These are phyloP conservation scores for Stephanodiscus triporus DNA, from an alignment of 108 stramenopile species.

Conservation along the genomic window DNA sequence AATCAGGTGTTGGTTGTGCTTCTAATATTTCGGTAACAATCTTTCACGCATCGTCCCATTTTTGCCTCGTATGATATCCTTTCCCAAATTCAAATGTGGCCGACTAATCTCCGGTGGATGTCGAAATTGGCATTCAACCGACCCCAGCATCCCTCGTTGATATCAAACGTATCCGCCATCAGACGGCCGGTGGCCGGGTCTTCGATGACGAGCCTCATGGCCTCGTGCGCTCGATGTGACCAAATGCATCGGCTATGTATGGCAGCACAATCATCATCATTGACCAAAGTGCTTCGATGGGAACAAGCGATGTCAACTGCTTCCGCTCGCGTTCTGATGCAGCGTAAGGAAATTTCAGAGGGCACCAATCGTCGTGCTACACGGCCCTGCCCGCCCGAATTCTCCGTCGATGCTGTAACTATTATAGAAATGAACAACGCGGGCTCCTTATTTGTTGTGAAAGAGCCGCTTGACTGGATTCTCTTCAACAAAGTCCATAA, in stretches of 20 bases:
- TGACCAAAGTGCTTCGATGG: conserved; percentile 68
- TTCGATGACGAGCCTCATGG: conserved; percentile 37
- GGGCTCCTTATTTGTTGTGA: conserved; percentile 38
- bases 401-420: conserved; percentile 59
- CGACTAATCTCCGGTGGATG: conserved; percentile 10
- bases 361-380: too few relatives aligned
- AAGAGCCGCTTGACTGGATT: conserved; percentile 63
- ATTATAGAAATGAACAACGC: conserved; percentile 57
- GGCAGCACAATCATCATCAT: conserved; percentile 66
- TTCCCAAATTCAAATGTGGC: conserved; percentile 10
- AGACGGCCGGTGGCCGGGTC: background rate
- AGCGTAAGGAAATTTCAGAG: conserved; percentile 51
- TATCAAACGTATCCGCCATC: conserved; percentile 29
- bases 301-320: conserved; percentile 48
- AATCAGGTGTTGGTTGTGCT: too few relatives aligned
- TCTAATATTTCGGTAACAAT: too few relatives aligned
- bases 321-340: conserved; percentile 57
- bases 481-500: conserved; percentile 44
- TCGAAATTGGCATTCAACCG: conserved; percentile 19
- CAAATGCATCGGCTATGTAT: too few relatives aligned
- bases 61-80: conserved; percentile 10
- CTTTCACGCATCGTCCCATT: conserved; percentile 18
- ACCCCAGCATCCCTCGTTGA: conserved; percentile 23
- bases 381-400: too few relatives aligned
- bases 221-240: too few relatives aligned